Evolutionary conservation across 805 yeast species (phyloP).

Genomic region (Candida stauntonica): DNA sequence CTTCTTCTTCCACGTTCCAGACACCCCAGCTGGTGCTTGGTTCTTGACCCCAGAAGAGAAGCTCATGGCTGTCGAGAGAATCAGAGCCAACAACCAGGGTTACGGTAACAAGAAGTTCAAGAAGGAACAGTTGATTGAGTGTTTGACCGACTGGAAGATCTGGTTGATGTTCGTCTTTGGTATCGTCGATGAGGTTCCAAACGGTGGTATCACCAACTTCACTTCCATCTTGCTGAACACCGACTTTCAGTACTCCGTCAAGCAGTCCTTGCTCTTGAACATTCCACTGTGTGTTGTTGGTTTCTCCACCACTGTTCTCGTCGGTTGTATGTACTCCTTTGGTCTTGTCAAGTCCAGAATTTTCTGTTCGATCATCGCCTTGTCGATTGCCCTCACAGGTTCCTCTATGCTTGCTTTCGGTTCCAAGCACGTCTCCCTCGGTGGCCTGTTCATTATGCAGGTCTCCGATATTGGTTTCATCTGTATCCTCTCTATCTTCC

Average conservation of each 20-base stretch:
- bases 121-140: conserved; percentile 48
- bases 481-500: conserved; percentile 32
- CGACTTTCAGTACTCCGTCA: conserved; percentile 13
- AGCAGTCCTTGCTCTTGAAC: conserved; percentile 22
- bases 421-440: conserved; percentile 26
- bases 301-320: conserved; percentile 24
- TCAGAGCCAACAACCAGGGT: conserved; percentile 53
- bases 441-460: conserved; percentile 28
- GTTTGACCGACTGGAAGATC: conserved; percentile 43
- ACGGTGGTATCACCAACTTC: conserved; percentile 41
- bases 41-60: conserved; percentile 43
- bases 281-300: conserved; percentile 34
- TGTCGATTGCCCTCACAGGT: conserved; percentile 25
- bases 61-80: conserved; percentile 45
- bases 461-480: conserved; percentile 34
- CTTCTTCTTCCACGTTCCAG: conserved; percentile 50
- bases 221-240: conserved; percentile 18
- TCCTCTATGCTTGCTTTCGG: conserved; percentile 31
- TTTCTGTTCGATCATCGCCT: conserved; percentile 21
- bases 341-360: conserved; percentile 23
- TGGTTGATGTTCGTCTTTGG: conserved; percentile 43
- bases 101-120: conserved; percentile 53
- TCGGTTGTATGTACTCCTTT: conserved; percentile 23
- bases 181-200: conserved; percentile 40
- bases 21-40: conserved; percentile 48